Evolutionary conservation across 2,329 filamentous ascomycete genomes (phyloP), one percentile per base, ranked within the genome.

Genomic region (Byssochlamys sp.): DNA sequence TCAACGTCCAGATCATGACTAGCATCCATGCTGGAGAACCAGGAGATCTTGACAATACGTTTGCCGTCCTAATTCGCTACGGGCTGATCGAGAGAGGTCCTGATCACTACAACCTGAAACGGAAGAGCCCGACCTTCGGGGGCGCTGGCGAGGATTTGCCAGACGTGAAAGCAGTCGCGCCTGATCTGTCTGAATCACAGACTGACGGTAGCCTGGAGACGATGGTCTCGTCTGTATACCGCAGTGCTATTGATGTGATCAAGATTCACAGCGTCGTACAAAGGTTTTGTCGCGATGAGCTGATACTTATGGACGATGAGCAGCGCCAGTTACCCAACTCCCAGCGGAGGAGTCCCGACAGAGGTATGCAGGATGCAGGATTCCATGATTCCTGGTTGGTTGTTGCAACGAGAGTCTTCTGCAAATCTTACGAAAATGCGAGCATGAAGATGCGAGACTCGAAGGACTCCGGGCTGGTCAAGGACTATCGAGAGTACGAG

Each of bases 241-340:
- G 65, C 14, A 68, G 60, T 24, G 63, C 67, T 25, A 75, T 78
- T 53, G 77, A 79, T 57, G 69, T 77, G 35, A 66, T 79, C 39
- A 78, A 76, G 55, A 73, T 78, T 4, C 77, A 79, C 60, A 76
- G 72, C 28, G 76, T 79, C 2, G 75, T 79, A 1, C 77, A 79
- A 58, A 71, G 69, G 4, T 78, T 79, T 51, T 76, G 75, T 60
- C 73, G 76, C 12, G 77, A 78, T 60, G 75, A 77, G 56, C 67
- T 79, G 10, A 74, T 69, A 50, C 70, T 71, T 51, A 67, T 66
- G 59, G 71, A 72, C 39, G 64, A 71, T 24, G 70, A 73, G 49
- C 56, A 53, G 26, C 24, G 55, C n/a, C 39, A 14, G 29, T 56
- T 35, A n/a, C 31, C 7, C 11, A 50, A 24, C 28, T 45, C 24